These are phyloP conservation scores for Eleusine indica DNA, from an alignment of 176 grass and related monocot species.

Conservation along the genomic window DNA sequence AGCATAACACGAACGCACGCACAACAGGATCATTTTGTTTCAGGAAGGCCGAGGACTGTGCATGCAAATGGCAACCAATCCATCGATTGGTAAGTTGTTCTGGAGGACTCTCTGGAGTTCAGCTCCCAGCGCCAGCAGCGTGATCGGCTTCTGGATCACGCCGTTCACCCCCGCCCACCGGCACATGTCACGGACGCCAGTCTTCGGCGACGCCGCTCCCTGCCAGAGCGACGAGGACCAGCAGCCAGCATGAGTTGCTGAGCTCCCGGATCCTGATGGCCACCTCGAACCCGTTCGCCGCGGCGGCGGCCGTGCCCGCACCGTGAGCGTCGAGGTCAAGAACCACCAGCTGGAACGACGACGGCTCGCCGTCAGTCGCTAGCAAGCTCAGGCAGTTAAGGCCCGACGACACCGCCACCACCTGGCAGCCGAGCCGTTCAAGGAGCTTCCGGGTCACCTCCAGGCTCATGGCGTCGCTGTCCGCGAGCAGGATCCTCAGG, in stretches of 20 bases:
- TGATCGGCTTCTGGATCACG: constrained; percentile 24
- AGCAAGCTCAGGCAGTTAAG: constrained; percentile 14
- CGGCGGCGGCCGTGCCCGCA: not conserved
- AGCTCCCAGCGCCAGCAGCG: constrained; percentile 19
- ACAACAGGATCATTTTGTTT: not conserved
- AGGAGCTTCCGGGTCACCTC: constrained; percentile 39
- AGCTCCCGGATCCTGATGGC: constrained; percentile 34
- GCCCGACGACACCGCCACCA: constrained; percentile 14
- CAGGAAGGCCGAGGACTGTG: not conserved
- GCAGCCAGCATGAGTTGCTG: constrained; percentile 22
- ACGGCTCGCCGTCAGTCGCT: not conserved
- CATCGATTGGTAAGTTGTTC: not conserved
- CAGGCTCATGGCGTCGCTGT: constrained; percentile 6
- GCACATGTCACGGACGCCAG: constrained; percentile 19
- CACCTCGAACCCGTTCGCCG: not conserved
- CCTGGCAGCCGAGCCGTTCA: constrained; percentile 40
- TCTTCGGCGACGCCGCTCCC: not conserved
- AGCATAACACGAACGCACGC: not conserved
- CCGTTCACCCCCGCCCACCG: constrained; percentile 24
- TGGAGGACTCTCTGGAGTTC: constrained; percentile 8
- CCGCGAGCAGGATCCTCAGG: constrained; percentile 24
- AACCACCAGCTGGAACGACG: constrained; percentile 26
- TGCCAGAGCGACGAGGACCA: constrained; percentile 11
- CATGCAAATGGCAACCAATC: not conserved
- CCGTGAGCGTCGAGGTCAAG: constrained; percentile 4